These are phyloP conservation scores for Xylaria polymorpha DNA, from an alignment of 2,329 filamentous ascomycete species.

Conservation along the genomic window DNA sequence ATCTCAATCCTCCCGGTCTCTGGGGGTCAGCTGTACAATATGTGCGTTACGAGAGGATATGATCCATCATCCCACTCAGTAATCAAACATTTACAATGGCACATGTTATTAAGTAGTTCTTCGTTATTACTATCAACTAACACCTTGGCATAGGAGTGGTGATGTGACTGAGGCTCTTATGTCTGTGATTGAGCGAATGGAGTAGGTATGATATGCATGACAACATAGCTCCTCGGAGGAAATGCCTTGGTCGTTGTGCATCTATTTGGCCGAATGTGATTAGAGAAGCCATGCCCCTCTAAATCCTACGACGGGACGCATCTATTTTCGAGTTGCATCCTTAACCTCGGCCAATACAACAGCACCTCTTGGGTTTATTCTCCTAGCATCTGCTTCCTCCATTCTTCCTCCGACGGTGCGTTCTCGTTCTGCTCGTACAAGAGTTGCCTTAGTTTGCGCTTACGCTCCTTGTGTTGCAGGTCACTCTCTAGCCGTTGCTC, in stretches of 20 bases:
- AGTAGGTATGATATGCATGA: neutral
- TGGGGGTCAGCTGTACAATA: neutral
- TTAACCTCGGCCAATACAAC: neutral
- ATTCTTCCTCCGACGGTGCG: conserved; percentile 57
- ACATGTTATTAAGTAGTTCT: neutral
- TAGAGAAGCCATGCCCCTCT: neutral
- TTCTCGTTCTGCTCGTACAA: conserved; percentile 59
- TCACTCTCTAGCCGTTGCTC: conserved; percentile 63
- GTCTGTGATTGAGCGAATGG: neutral
- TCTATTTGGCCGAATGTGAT: neutral
- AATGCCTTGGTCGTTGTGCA: neutral
- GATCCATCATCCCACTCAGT: neutral
- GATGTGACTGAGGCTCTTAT: conserved; percentile 5
- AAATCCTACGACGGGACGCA: neutral
- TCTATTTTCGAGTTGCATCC: conserved; percentile 3
- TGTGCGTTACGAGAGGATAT: neutral
- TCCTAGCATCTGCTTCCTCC: conserved; percentile 47
- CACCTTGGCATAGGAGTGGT: neutral
- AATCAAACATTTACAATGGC: neutral
- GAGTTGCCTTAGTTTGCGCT: conserved; percentile 58
- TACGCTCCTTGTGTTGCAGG: conserved; percentile 58
- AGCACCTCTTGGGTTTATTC: conserved; percentile 25
- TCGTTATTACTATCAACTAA: conserved; percentile 1
- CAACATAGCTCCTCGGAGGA: neutral
- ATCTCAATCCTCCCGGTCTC: neutral